Evolutionary conservation across 2,329 filamentous ascomycete species (phyloP).

Genomic region (Coleophoma cylindrospora): DNA sequence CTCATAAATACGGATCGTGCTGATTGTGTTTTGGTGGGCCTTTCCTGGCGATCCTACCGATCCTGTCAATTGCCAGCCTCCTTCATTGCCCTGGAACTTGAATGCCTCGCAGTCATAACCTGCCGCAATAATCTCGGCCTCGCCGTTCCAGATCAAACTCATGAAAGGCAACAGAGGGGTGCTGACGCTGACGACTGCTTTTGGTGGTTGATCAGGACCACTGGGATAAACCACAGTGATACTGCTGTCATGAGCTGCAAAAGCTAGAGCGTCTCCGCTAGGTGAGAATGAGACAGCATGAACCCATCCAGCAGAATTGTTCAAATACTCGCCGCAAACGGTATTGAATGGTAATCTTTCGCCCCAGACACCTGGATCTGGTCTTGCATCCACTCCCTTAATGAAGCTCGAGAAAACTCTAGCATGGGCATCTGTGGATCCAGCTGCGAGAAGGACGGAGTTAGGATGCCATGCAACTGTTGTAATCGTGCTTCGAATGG

Average conservation of each 20-base stretch:
- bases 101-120: slow-evolving; percentile 90
- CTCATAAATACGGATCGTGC: slow-evolving; percentile 74
- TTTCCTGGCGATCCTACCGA: slow-evolving; percentile 68
- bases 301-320: slow-evolving; percentile 95
- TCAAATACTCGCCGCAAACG: slow-evolving; percentile 92
- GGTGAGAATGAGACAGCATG: slow-evolving; percentile 92
- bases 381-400: slow-evolving; percentile 85
- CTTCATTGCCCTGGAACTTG: slow-evolving; percentile 73
- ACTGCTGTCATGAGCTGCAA: slow-evolving; percentile 91
- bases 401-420: slow-evolving; percentile 93
- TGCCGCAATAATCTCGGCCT: slow-evolving; percentile 90
- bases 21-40: slow-evolving; percentile 94
- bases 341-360: slow-evolving; percentile 97
- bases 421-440: slow-evolving; percentile 95
- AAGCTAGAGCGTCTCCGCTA: slow-evolving; percentile 87
- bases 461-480: slow-evolving; percentile 96
- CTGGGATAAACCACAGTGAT: slow-evolving; percentile 94
- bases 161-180: slow-evolving; percentile 91
- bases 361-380: slow-evolving; percentile 86
- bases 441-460: slow-evolving; percentile 88
- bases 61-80: slow-evolving; percentile 79
- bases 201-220: slow-evolving; percentile 83
- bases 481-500: slow-evolving; percentile 94
- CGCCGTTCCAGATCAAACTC: slow-evolving; percentile 86
- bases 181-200: slow-evolving; percentile 82